Conservation (phyloP, 768 basidiomycete species). For the Podaxis sp. region DNA sequence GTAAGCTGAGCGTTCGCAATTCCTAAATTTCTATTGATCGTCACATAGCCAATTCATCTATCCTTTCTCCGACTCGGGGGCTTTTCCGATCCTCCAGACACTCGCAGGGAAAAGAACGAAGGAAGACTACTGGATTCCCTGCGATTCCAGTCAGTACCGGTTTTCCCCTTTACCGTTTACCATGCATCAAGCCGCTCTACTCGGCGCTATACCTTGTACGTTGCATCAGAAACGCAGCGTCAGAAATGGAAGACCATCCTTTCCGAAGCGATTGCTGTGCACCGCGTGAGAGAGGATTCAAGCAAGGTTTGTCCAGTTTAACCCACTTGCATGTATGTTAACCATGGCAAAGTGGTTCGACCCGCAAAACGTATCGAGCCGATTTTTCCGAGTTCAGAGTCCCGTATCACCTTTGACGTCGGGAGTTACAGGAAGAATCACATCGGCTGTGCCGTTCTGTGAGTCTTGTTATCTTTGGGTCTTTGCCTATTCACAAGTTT, state of each 20-base stretch:
- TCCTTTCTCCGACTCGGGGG: conserved; percentile 73
- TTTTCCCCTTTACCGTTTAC: conserved; percentile 79
- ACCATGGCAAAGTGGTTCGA: conserved; percentile 59
- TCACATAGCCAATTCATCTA: conserved; percentile 71
- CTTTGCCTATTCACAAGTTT: conserved; percentile 5
- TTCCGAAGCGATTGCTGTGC: conserved; percentile 60
- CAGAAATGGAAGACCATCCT: conserved; percentile 65
- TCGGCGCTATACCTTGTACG: conserved; percentile 75
- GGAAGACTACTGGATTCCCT: conserved; percentile 61
- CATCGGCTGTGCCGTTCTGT: conserved; percentile 67
- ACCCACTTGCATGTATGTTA: background rate
- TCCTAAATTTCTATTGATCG: background rate
- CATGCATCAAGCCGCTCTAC: conserved; percentile 57
- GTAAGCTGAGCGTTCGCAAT: conserved; percentile 40
- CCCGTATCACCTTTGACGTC: conserved; percentile 25
- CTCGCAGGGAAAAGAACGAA: conserved; percentile 61
- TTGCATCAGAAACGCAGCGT: conserved; percentile 53
- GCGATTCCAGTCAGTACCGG: conserved; percentile 47
- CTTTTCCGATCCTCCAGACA: conserved; percentile 61
- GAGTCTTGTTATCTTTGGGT: conserved; percentile 23
- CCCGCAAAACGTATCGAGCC: conserved; percentile 55
- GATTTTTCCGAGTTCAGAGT: conserved; percentile 54
- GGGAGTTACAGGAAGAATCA: conserved; percentile 57
- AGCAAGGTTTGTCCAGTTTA: conserved; percentile 56
- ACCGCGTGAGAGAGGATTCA: conserved; percentile 63